Evolutionary conservation across 192 early-diverging fungal genomes (phyloP), one percentile per base, ranked within the genome.

Genomic region (Mortierella hygrophila): DNA sequence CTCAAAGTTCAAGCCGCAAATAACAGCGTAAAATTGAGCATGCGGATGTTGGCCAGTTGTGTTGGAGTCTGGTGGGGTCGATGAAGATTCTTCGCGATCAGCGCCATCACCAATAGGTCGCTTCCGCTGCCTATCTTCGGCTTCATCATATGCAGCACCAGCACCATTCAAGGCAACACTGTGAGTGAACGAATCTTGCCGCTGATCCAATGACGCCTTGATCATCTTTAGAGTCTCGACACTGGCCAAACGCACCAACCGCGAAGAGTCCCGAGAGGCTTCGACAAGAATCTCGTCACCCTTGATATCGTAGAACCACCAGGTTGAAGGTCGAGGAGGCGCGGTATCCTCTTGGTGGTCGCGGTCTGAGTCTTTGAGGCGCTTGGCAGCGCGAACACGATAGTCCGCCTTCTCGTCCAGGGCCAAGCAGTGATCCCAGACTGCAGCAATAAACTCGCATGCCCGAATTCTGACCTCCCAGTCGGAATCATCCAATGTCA

Each of bases 401-500:
- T 81, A 83, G 40, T 85, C 78, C 0, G 74, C 74, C 38, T 46
- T 68, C 26, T 79, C 77, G 52, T 80, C 77, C 26, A 86, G 77
- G 35, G 89, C 88, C 38, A 77, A 44, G 57, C 89, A 82, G 23
- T 88, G 68, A 29, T 80, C 65, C 92, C 92, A 93, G 9, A 93
- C 54, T 7, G 79, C 88, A 42, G 88, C 84, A 41, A 93, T 70
- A 55, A 93, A 90, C 29, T 88, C 82, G 41, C 91, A 93, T 0
- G 82, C 90, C 6, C 88, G 78, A 35, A 93, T 90, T 37, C 88
- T 76, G 42, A 91, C 91, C 47, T 91, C 90, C 74, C 86, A 89
- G 68, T 93, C 92, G 20, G 86, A 75, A 81, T 91, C 92, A 70
- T 93, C 86, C 57, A 93, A 72, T 2, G 85, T 89, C 4, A 90